Evolutionary conservation across 495 filamentous ascomycete genomes (phyloP).

Genomic region (Massariosphaeria phaeospora): DNA sequence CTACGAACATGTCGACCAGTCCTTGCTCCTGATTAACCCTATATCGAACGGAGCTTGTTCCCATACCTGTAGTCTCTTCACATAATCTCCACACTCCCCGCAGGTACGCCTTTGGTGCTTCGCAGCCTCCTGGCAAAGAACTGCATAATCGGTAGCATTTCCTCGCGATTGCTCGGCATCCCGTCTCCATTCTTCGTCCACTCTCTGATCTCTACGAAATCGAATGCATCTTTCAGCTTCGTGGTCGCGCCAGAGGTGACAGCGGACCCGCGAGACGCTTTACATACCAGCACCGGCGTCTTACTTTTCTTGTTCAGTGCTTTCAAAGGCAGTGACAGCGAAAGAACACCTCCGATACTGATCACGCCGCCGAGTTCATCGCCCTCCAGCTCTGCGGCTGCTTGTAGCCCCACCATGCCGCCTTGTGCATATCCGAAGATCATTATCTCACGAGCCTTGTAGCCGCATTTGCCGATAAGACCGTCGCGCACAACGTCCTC

Average conservation of each 20-base stretch:
- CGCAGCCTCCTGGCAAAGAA: slow-evolving; percentile 77
- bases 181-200: slow-evolving; percentile 72
- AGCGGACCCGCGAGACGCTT: slow-evolving; percentile 56
- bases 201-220: slow-evolving; percentile 63
- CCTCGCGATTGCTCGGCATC: slow-evolving; percentile 78
- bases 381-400: slow-evolving; percentile 35
- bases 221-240: slow-evolving; percentile 61
- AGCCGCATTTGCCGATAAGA: slow-evolving; percentile 66
- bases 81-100: slow-evolving; percentile 54
- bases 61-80: neutral
- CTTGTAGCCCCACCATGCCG: slow-evolving; percentile 67
- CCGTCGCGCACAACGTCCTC: slow-evolving; percentile 55
- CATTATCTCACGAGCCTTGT: slow-evolving; percentile 61
- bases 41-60: neutral
- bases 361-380: slow-evolving; percentile 58
- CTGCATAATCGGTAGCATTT: slow-evolving; percentile 89
- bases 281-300: slow-evolving; percentile 71
- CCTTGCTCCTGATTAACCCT: neutral
- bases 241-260: slow-evolving; percentile 61
- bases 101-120: slow-evolving; percentile 58
- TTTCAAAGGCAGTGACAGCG: slow-evolving; percentile 45
- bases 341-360: slow-evolving; percentile 69
- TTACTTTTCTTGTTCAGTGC: slow-evolving; percentile 50
- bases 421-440: slow-evolving; percentile 87
- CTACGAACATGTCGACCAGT: too few species aligned